A percentile compares a stretch with the other conserved stretches of the same genome.
Evolutionary conservation across 306 rosid genomes (phyloP).

Genomic region (Acacia crassicarpa): DNA sequence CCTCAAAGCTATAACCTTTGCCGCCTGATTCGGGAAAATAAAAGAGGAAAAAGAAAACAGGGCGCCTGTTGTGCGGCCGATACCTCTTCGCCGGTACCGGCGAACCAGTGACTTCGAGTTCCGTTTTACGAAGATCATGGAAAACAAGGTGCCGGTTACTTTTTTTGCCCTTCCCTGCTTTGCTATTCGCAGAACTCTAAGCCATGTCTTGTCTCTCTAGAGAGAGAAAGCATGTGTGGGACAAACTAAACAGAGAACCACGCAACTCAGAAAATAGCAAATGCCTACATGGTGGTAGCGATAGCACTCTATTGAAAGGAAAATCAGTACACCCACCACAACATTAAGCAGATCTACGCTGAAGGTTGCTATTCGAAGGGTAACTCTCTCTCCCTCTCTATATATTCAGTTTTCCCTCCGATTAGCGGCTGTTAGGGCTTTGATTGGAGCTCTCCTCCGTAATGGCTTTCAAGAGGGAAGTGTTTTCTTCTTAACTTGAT

Average conservation of each 20-base stretch:
- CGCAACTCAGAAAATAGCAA: slow-evolving; percentile 42
- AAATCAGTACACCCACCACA: slow-evolving; percentile 35
- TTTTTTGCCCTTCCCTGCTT: slow-evolving; percentile 32
- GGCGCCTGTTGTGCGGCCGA: too few relatives aligned
- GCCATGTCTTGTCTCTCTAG: slow-evolving; percentile 54
- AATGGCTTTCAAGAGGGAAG: slow-evolving; percentile 23
- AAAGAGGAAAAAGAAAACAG: too few relatives aligned
- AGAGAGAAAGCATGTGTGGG: background rate
- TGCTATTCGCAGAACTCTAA: slow-evolving; percentile 53
- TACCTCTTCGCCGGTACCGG: too few relatives aligned
- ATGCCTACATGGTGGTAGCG: slow-evolving; percentile 33
- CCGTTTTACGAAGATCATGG: background rate
- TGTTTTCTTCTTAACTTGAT: slow-evolving; percentile 15
- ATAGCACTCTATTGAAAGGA: slow-evolving; percentile 33
- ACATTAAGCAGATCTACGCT: slow-evolving; percentile 66
- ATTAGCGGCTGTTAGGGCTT: slow-evolving; percentile 50
- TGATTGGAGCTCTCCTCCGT: slow-evolving; percentile 24
- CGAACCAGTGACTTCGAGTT: too few relatives aligned
- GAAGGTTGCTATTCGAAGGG: slow-evolving; percentile 73
- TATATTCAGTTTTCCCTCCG: slow-evolving; percentile 13
- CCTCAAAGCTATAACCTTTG: too few relatives aligned
- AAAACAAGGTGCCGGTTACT: background rate
- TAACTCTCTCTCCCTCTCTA: slow-evolving; percentile 28
- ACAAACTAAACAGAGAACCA: slow-evolving; percentile 32
- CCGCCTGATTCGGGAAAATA: too few relatives aligned